Base-by-base conservation (phyloP, 257 asterid genomes). In the Coffea canephora region DNA sequence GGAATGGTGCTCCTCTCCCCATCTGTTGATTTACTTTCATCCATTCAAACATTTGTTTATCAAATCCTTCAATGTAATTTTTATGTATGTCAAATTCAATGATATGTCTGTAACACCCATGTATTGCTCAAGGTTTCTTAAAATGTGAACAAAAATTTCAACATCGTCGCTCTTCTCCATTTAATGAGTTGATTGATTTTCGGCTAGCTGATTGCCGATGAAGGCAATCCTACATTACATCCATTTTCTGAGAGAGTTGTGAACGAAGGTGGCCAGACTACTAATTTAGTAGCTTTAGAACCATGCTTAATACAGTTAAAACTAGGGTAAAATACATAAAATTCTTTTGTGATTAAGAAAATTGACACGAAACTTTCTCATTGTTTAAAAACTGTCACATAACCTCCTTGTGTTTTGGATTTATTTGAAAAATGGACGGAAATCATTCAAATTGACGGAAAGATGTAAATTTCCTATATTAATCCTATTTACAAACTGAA, bases 1-100 rank as follows among this genome's bases (percentile, higher is more conserved):
- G 98, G 98, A 89, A 91, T 77, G 98, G 97, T 1, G 92, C 86
- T 12, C 98, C 98, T 55, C 89, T 92, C 15, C 97, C 97, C 14
- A 91, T 94, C 57, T 91, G 88, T 65, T 92, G 87, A 87, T 78
- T 67, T 14, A n/a, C 1, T 74, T 49, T 10, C 5, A 65, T 52
- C 6, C 54, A 10, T 74, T 16, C 66, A 27, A 21, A 25, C n/a
- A 5, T 2, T 59, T 19, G 23, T 70, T 80, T 62, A 57, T 77
- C 25, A 57, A 16, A 1, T 19, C 9, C 62, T 49, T 46, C 39
- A n/a, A 23, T 50, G 52, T 65, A 65, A 65, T 48, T 48, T 31
- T 1, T 49, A 11, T 68, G 77, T 75, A 8, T 68, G 71, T n/a
- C 21, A 11, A 39, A 31, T 14, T 15, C 23, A 16, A 67, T 25